Evolutionary conservation across 2,329 filamentous ascomycete genomes (phyloP).

Genomic region (Aspergillus nomiae): DNA sequence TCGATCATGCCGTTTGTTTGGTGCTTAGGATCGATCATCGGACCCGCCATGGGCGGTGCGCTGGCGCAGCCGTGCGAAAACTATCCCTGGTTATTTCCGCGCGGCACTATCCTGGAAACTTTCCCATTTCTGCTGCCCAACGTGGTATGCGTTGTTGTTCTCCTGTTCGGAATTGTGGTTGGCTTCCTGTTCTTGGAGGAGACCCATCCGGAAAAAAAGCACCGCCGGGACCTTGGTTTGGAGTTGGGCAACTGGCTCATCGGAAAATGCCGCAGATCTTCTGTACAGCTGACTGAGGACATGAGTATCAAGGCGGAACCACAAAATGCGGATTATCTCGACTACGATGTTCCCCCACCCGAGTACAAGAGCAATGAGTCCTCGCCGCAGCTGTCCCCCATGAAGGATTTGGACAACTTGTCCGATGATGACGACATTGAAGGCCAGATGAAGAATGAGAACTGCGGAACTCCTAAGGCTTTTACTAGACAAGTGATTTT

Average conservation of each 20-base stretch:
- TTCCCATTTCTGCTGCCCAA: slow-evolving; percentile 93
- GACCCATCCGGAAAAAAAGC: slow-evolving; percentile 82
- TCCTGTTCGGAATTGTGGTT: slow-evolving; percentile 72
- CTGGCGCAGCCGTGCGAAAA: slow-evolving; percentile 83
- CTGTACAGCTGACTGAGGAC: slow-evolving; percentile 29
- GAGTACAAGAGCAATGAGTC: slow-evolving; percentile 65
- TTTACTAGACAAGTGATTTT: slow-evolving; percentile 85
- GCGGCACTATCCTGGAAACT: slow-evolving; percentile 75
- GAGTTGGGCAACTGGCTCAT: slow-evolving; percentile 75
- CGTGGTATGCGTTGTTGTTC: slow-evolving; percentile 80
- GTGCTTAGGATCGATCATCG: slow-evolving; percentile 95
- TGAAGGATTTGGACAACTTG: slow-evolving; percentile 31
- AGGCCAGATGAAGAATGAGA: slow-evolving; percentile 43
- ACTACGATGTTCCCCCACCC: slow-evolving; percentile 66
- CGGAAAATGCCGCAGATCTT: slow-evolving; percentile 30
- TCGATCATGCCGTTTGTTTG: slow-evolving; percentile 98
- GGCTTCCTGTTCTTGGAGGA: slow-evolving; percentile 90
- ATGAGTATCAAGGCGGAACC: slow-evolving; percentile 54
- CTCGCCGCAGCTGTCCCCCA: slow-evolving; percentile 52
- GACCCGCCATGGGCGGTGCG: slow-evolving; percentile 86
- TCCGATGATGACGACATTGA: slow-evolving; percentile 43
- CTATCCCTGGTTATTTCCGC: slow-evolving; percentile 73
- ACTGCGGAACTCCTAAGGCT: slow-evolving; percentile 55
- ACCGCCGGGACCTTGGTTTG: slow-evolving; percentile 72
- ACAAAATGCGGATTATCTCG: slow-evolving; percentile 46